phyloP scores from a whole-genome alignment of 768 basidiomycete species.

The Lentinula raphanica region DNA sequence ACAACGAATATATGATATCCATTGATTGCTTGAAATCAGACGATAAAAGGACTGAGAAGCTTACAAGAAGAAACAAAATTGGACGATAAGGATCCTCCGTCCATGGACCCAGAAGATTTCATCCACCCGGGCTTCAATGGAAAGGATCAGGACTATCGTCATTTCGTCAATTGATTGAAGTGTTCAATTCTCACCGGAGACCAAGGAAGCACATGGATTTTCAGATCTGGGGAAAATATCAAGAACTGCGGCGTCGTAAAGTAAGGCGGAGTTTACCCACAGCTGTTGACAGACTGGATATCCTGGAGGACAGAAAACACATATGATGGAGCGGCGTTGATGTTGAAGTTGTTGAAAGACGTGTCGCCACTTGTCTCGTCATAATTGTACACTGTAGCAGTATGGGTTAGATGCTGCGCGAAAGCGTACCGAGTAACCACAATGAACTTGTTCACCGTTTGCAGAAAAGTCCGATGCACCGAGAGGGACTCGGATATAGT shows the following conservation, averaged over 20 bases:
- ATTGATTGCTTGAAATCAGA: background rate
- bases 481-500: conserved; percentile 63
- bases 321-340: conserved; percentile 53
- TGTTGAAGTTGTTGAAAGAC: conserved; percentile 50
- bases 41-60: conserved; percentile 15
- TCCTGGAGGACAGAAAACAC: conserved; percentile 61
- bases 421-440: background rate
- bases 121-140: conserved; percentile 76
- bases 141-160: background rate
- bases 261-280: conserved; percentile 7
- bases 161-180: background rate
- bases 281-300: conserved; percentile 52
- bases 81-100: conserved; percentile 55
- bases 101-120: conserved; percentile 64
- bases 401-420: background rate
- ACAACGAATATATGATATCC: background rate
- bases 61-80: conserved; percentile 44
- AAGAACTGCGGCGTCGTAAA: background rate
- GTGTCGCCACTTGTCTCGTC: conserved; percentile 62
- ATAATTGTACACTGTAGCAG: conserved; percentile 50
- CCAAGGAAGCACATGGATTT: conserved; percentile 65
- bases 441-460: conserved; percentile 33
- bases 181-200: conserved; percentile 68
- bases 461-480: conserved; percentile 74
- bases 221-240: conserved; percentile 21